These are phyloP conservation scores for Amylocarpus encephaloides DNA, from an alignment of 2,329 filamentous ascomycete species.

Conservation along the genomic window DNA sequence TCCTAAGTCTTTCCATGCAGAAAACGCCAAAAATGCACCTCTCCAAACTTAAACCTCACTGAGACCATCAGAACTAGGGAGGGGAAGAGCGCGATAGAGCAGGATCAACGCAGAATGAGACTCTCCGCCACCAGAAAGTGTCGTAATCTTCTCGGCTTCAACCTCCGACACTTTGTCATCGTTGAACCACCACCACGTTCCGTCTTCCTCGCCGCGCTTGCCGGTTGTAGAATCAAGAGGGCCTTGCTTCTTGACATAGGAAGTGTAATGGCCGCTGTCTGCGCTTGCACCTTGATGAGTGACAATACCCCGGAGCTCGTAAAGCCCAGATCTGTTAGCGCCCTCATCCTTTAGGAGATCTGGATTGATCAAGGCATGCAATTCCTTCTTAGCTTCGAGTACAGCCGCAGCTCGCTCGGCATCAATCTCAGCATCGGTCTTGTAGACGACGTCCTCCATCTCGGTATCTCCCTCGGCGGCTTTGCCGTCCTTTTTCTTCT, in stretches of 20 bases:
- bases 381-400: constrained; percentile 77
- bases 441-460: constrained; percentile 60
- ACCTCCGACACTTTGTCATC: constrained; percentile 96
- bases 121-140: constrained; percentile 82
- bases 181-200: constrained; percentile 99
- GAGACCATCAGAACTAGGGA: constrained; percentile 50
- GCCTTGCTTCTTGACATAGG: constrained; percentile 90
- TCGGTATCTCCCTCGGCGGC: constrained; percentile 61
- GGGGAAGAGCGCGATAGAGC: constrained; percentile 67
- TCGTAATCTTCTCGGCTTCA: constrained; percentile 82
- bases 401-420: constrained; percentile 74
- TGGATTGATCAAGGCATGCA: constrained; percentile 69
- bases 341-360: constrained; percentile 70
- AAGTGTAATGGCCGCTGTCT: constrained; percentile 96
- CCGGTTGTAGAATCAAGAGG: constrained; percentile 67
- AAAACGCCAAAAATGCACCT: background rate
- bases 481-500: constrained; percentile 34
- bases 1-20: background rate
- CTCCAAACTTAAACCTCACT: background rate
- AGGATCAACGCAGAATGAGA: constrained; percentile 77
- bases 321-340: constrained; percentile 88
- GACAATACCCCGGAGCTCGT: constrained; percentile 88
- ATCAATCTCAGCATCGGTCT: constrained; percentile 90
- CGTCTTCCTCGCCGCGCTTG: constrained; percentile 74
- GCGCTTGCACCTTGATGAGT: constrained; percentile 96